phyloP scores from a whole-genome alignment of 768 basidiomycete genomes.

The Pulveroboletus sp. region DNA sequence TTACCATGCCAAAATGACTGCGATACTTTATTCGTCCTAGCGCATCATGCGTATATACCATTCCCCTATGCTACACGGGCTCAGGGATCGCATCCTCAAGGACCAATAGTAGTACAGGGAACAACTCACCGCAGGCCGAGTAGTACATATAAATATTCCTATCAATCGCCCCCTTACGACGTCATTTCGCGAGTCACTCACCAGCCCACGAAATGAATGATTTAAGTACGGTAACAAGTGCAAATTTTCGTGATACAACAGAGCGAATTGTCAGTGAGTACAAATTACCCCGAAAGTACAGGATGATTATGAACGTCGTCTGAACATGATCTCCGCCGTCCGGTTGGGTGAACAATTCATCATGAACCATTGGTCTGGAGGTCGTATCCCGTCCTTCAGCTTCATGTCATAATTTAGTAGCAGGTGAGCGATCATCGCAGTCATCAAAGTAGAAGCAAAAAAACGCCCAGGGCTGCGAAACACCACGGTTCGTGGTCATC shows the following conservation, averaged over 20 bases:
- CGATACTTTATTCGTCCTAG: background rate
- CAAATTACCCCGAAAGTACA: conserved; percentile 7
- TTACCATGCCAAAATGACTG: background rate
- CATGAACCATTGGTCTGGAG: conserved; percentile 33
- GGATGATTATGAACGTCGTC: conserved; percentile 22
- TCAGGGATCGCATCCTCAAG: background rate
- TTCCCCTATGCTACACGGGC: background rate
- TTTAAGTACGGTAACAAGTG: background rate
- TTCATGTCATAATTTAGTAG: conserved; percentile 40
- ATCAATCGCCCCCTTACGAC: conserved; percentile 16
- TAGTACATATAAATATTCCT: conserved; percentile 15
- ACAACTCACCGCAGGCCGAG: too few relatives aligned
- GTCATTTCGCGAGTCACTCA: background rate
- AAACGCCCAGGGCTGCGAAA: conserved; percentile 39
- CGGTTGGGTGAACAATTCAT: conserved; percentile 37
- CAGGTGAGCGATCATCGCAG: conserved; percentile 39
- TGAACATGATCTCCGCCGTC: conserved; percentile 36
- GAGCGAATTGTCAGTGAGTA: conserved; percentile 7
- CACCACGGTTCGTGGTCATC: background rate
- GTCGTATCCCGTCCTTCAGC: conserved; percentile 33
- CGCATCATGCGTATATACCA: background rate
- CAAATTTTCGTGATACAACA: conserved; percentile 11
- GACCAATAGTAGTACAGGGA: conserved; percentile 1
- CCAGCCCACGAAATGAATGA: background rate
- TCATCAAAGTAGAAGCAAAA: conserved; percentile 39